These are phyloP conservation scores for Exophiala spinifera DNA, from an alignment of 2,329 filamentous ascomycete species.

Conservation along the genomic window DNA sequence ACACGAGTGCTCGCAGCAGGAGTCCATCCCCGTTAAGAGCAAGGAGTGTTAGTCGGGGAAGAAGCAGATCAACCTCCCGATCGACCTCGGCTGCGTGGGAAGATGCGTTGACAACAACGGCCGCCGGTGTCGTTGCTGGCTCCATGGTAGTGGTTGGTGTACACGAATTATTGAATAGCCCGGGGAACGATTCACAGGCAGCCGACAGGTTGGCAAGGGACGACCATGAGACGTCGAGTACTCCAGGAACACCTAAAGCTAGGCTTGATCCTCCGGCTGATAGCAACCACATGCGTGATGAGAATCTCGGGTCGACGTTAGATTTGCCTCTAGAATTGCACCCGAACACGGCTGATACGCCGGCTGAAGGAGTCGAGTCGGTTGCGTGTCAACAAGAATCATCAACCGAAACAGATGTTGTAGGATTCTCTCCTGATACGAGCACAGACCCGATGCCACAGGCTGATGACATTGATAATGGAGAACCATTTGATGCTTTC, in stretches of 20 bases:
- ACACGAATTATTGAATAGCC: not conserved
- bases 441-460: not conserved
- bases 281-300: too few species aligned
- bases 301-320: too few species aligned
- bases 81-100: slow-evolving; percentile 19
- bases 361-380: too few species aligned
- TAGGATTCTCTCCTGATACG: not conserved
- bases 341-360: too few species aligned
- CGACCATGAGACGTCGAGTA: too few species aligned
- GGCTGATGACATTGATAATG: not conserved
- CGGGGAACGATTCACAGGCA: not conserved
- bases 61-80: slow-evolving; percentile 15
- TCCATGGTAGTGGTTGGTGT: slow-evolving; percentile 4
- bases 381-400: not conserved
- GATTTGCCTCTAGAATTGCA: too few species aligned
- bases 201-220: not conserved
- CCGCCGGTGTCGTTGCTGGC: slow-evolving; percentile 11
- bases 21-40: slow-evolving; percentile 17
- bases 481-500: not conserved
- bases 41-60: slow-evolving; percentile 15
- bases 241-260: too few species aligned
- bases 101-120: slow-evolving; percentile 14
- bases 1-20: slow-evolving; percentile 29
- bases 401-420: too few species aligned
- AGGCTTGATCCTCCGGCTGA: too few species aligned